Conservation (phyloP, 1,284 basidiomycete genomes). For the Porogramme epimiltina region DNA sequence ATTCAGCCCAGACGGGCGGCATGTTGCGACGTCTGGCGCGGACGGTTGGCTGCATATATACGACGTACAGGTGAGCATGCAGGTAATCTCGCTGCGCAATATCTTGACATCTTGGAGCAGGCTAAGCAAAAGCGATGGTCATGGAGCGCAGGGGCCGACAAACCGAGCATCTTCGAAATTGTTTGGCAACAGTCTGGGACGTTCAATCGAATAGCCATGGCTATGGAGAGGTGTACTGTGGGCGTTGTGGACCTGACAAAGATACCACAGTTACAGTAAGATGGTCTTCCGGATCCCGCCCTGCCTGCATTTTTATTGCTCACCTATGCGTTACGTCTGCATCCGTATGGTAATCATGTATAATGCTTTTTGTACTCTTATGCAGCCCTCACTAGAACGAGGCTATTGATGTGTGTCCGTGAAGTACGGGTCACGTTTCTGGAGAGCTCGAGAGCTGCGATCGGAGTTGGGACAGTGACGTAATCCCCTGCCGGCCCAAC, state of each 20-base stretch:
- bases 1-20: conserved; percentile 67
- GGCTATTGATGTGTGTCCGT: too few relatives aligned
- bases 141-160: conserved; percentile 53
- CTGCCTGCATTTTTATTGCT: conserved; percentile 1
- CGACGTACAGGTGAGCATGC: conserved; percentile 41
- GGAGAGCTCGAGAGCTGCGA: too few relatives aligned
- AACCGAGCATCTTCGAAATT: conserved; percentile 64
- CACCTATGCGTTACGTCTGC: neutral
- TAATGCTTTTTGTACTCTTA: neutral
- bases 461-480: conserved; percentile 10
- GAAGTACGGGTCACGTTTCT: too few relatives aligned
- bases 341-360: neutral
- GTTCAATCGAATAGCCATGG: conserved; percentile 58
- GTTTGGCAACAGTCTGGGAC: conserved; percentile 55
- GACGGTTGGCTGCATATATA: conserved; percentile 66
- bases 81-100: neutral
- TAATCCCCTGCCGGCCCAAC: conserved; percentile 17
- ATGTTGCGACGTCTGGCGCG: conserved; percentile 59
- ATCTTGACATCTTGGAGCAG: conserved; percentile 28
- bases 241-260: conserved; percentile 55
- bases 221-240: conserved; percentile 55
- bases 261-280: conserved; percentile 38
- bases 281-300: neutral
- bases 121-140: conserved; percentile 52
- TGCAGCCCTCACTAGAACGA: too few relatives aligned